Base-by-base conservation (phyloP, 768 basidiomycete genomes). In the Hebeloma cylindrosporum region DNA sequence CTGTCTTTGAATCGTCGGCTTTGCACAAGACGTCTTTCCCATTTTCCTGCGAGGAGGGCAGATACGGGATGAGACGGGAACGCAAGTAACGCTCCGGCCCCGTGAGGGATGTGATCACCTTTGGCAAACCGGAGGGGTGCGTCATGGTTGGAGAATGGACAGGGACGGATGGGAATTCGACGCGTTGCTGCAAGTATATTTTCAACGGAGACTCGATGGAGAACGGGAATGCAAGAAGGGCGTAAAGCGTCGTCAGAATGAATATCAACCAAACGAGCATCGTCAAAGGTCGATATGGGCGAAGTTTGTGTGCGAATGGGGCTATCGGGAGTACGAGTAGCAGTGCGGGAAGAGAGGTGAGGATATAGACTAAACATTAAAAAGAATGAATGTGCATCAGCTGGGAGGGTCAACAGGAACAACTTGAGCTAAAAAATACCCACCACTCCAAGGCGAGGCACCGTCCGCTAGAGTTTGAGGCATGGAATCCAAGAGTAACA, bases 121-220 rank as follows among this genome's bases (percentile, higher is more conserved):
- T 38, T 6, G 52, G 49, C 16, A 25, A 13, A 3, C 13, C 26
- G 2, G 26, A 11, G 21, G 20, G 13, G 18, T 16, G 31, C 9
- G 13, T 11, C 40, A n/a, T 7, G 13, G 27, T 25, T 20, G 28
- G 26, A 29, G 36, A 26, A 23, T 31, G 23, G 11, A 21, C 23
- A n/a, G 32, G 43, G 30, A 7, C 42, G 20, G 18, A 34, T 27
- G 48, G 32, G 8, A 88, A 62, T 36, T 74, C 66, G 5, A 88
- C 66, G 1, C 58, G 68, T 58, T 90, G 88, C 37, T 73, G 72
- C 71, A 89, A 91, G 62, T 72, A 87, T 1, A 88, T 63, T 51
- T 87, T 88, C 56, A 89, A 64, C 0, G 86, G 87, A 4, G 75
- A 61, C 16, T 74, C 60, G 29, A 69, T 63, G 11, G 77, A 75